Evolutionary conservation across 257 asterid genomes (phyloP), one percentile per base, ranked within the genome.

Genomic region (Solanum sejunctum): DNA sequence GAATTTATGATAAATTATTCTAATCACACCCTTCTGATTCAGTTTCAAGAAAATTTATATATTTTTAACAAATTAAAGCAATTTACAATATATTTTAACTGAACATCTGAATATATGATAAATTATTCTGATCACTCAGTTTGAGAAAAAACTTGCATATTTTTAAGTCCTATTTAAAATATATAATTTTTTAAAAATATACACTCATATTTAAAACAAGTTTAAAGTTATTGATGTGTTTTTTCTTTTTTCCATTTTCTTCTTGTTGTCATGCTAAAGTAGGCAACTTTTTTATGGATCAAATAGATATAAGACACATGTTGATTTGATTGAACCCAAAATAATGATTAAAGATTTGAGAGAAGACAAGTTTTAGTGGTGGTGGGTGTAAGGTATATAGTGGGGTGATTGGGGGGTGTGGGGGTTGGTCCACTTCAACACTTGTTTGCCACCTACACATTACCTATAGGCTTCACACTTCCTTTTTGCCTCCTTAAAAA

Each of bases 371-470:
- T 51, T 26, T 1, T 77, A 49, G 63, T 26, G 63, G 45, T 71
- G 55, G 80, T 71, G 80, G 43, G 80, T 71, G 80, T 36, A 71
- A 4, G 80, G 18, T 10, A 71, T 71, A 43, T 71, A 71, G 55
- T 71, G 55, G 56, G 28, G 28, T 18, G 64, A 21, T 60, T 60
- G 32, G 32, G 69, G 1, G 6, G 39, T 36, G 36, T 10, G 15
- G 10, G 15, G 32, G 3, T 77, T 51, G 63, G 63, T 51, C 47
- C 63, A 77, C 45, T 77, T 23, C 13, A 15, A 26, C 51, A 77
- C 82, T 77, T 51, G 63, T 51, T 77, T 51, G 21, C 82, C 82
- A 51, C 63, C 58, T 45, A 16, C 81, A 73, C 58, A 71, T 43
- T 12, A 72, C 11, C n/a, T n/a, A 9, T 2, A 18, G 43, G 18